Base-by-base conservation (phyloP, 208 protist genomes). In the Leishmania braziliensis region DNA sequence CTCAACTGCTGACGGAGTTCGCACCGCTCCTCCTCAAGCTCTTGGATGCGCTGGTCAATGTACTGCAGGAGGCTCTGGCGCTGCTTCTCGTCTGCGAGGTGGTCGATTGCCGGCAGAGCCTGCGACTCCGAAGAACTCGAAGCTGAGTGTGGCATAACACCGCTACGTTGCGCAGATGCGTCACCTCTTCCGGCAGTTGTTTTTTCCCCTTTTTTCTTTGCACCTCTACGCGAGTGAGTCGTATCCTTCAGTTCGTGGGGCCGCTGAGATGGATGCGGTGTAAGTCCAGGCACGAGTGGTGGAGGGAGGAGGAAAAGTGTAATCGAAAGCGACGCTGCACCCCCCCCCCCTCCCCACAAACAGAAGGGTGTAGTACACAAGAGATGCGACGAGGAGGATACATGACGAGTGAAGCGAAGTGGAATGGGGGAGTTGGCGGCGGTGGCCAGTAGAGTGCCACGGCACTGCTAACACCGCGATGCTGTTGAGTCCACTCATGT, bases 11-110 rank as follows among this genome's bases (percentile, higher is more conserved):
- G 86, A 43, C 77, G 82, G 77, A 96, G 75, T 70, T 88, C 80
- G 18, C 76, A 33, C 72, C 78, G 86, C 77, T 96, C 90, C 51
- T 88, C 84, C 68, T 93, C 88, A 14, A 95, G 84, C 14, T 88
- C 79, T 29, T 84, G 75, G 51, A 92, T 89, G n/a, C 86, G 77
- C 54, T 60, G 60, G 46, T 89, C 88, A 29, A 85, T 70, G 79
- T 81, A 79, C 43, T 82, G 69, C 26, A 84, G 62, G 6, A 90
- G 69, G 18, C 66, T 60, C 46, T 72, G 48, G 8, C 60, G 77
- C 63, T 85, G 82, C 16, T 10, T 62, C 3, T 79, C 72, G 39
- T 77, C 74, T 23, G 53, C 43, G 16, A 51, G 53, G n/a, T 77
- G 53, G 56, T 14, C 39, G 43, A 10, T 36, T 36, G 6, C 5